Conservation (phyloP, 768 basidiomycete genomes). For the Tephrocybe rancida region DNA sequence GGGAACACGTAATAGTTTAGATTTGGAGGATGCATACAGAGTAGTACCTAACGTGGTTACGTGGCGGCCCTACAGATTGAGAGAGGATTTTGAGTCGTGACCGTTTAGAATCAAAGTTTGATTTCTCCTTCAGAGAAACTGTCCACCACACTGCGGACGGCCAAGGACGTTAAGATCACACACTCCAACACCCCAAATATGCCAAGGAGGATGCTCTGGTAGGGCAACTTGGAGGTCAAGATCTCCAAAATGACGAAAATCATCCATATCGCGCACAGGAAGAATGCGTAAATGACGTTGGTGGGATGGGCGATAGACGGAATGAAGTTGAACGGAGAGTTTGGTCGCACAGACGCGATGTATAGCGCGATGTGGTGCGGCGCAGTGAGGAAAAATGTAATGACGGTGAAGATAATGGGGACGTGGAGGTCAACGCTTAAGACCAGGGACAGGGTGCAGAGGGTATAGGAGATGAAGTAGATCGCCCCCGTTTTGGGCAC, state of each 20-base stretch:
- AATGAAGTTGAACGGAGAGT: neutral
- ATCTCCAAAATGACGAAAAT: no score
- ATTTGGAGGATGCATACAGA: no score
- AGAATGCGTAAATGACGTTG: no score
- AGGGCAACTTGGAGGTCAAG: no score
- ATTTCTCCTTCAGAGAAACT: neutral
- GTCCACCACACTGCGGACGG: neutral
- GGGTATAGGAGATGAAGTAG: constrained; percentile 2
- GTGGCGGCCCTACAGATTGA: no score
- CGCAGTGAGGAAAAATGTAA: constrained; percentile 3
- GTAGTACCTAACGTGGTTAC: no score
- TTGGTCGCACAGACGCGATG: constrained; percentile 1
- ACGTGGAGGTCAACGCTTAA: neutral
- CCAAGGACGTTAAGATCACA: no score
- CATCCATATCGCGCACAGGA: no score
- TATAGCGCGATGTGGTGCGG: constrained; percentile 6
- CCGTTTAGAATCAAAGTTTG: neutral
- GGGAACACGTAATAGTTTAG: no score
- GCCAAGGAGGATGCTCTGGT: no score
- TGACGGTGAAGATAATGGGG: neutral
- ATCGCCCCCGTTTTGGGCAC: neutral
- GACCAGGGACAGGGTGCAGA: neutral
- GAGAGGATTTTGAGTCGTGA: no score
- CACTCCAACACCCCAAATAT: no score
- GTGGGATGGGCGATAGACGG: neutral